Evolutionary conservation across 108 stramenopile species (phyloP).

Genomic region (Pelagomonas calceolata): DNA sequence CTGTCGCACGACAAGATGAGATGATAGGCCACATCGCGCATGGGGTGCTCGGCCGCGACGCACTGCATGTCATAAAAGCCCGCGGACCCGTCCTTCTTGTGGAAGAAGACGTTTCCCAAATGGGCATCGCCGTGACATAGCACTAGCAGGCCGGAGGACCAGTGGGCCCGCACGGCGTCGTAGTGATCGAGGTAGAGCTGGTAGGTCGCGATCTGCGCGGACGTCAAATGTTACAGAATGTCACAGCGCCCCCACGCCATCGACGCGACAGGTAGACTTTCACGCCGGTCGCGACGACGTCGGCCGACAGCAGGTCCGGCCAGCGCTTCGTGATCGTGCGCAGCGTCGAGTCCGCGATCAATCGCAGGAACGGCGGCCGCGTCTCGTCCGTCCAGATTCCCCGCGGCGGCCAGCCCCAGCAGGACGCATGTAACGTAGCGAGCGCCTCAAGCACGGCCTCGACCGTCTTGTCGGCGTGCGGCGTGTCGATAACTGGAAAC

Average conservation of each 20-base stretch:
- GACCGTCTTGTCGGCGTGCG: background rate
- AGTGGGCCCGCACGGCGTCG: background rate
- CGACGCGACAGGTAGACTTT: too few relatives aligned
- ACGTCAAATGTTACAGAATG: too few relatives aligned
- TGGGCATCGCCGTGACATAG: background rate
- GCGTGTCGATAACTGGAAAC: background rate
- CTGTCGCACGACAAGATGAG: background rate
- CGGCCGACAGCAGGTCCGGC: background rate
- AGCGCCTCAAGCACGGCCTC: background rate
- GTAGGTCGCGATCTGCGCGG: too few relatives aligned
- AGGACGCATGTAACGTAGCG: background rate
- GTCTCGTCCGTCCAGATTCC: background rate
- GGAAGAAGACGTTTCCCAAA: background rate
- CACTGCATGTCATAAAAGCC: background rate
- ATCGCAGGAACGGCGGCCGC: background rate
- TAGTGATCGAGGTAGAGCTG: background rate
- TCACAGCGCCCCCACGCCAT: too few relatives aligned
- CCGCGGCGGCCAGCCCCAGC: background rate
- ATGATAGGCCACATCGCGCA: background rate
- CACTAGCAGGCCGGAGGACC: background rate
- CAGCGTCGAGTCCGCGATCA: background rate
- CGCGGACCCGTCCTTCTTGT: background rate
- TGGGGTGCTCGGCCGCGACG: constrained; percentile 4
- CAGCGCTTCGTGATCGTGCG: background rate
- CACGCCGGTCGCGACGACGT: background rate